Evolutionary conservation across 2,329 filamentous ascomycete species (phyloP), one percentile per base, ranked within the genome.

Genomic region (Cadophora gregata): DNA sequence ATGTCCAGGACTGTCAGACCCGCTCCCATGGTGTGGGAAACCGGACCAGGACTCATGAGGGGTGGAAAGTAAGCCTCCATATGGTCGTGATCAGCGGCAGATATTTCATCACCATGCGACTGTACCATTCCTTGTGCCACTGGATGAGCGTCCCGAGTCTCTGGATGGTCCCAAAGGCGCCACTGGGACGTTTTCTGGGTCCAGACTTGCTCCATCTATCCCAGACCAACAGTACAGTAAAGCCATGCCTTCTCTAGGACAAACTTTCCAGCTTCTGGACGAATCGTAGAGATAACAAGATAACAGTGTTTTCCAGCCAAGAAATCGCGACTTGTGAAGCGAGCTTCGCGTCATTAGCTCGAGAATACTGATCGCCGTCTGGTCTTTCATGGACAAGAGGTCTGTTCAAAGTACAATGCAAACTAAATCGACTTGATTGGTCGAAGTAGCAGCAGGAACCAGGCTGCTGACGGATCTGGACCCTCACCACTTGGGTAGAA

Each of bases 301-400:
- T 48, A 9, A 58, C 19, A 21, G 27, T 24, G 33, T 42, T 25
- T 36, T 8, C 24, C 33, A 59, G 55, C 62, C 53, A 64, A 59
- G 53, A 59, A n/a, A 51, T 64, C 29, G 42, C 55, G 55, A 64
- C 53, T 64, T 64, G 42, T 24, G 16, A 3, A 42, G 10, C 12
- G 14, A 51, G 12, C 24, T 42, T 64, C 29, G 53, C 62, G 62
- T 59, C 24, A 59, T 59, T 19, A 55, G 33, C 31, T 42, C 33
- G 36, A 33, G 36, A n/a, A 16, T n/a, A 16, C 31, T 25, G 33
- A 42, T 59, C 55, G 36, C 7, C 19, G 24, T 21, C 12, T 29
- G 24, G 1, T 7, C 8, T 10, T n/a, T 4, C 24, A 51, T 19
- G 24, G 29, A 29, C 3, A 25, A 29, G 14, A 51, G 16, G 8